These are phyloP conservation scores for Fusarium liriodendri DNA, from an alignment of 2,329 filamentous ascomycete species.

Conservation along the genomic window DNA sequence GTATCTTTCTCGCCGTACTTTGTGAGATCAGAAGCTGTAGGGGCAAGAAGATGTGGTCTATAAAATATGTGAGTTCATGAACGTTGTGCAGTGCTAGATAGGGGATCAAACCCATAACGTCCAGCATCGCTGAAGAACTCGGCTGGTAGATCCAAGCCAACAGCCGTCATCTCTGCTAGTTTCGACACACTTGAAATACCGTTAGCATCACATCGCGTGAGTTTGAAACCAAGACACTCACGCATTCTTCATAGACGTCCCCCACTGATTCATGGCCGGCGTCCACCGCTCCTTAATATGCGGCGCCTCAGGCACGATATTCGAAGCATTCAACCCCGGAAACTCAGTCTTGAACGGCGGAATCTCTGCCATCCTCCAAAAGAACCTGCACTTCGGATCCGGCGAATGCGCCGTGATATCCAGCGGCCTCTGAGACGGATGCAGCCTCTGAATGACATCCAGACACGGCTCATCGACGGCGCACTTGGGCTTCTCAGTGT, in stretches of 20 bases:
- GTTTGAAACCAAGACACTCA: constrained; percentile 48
- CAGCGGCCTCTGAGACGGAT: constrained; percentile 65
- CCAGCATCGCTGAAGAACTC: constrained; percentile 66
- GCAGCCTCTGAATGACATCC: constrained; percentile 65
- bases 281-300: constrained; percentile 64
- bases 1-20: constrained; percentile 66
- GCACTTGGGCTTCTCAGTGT: constrained; percentile 73
- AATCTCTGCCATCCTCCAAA: constrained; percentile 68
- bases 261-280: constrained; percentile 68
- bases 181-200: constrained; percentile 57
- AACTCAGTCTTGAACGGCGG: constrained; percentile 67
- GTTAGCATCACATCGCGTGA: background rate
- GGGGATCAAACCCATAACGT: constrained; percentile 61
- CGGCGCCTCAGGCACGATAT: constrained; percentile 63
- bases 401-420: constrained; percentile 67
- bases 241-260: constrained; percentile 70
- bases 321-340: constrained; percentile 65
- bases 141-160: constrained; percentile 65
- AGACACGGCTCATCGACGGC: constrained; percentile 71
- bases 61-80: background rate
- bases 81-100: background rate
- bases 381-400: constrained; percentile 72
- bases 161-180: constrained; percentile 69
- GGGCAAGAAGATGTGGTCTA: constrained; percentile 70
- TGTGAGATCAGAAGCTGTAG: constrained; percentile 67